Conservation (phyloP, 1,284 basidiomycete species). For the Boletus semigastroideus region DNA sequence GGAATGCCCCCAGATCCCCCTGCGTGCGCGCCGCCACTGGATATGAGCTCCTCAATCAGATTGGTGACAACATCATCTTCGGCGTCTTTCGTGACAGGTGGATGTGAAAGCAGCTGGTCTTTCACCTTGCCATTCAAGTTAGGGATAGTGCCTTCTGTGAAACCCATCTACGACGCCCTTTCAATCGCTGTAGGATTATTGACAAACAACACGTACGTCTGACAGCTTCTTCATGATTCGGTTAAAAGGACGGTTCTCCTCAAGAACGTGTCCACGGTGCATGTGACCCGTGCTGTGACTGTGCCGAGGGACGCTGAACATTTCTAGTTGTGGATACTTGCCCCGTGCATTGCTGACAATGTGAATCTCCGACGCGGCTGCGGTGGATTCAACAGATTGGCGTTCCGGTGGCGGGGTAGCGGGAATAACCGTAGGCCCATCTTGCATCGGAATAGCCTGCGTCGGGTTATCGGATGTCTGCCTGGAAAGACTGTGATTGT, state of each 20-base stretch:
- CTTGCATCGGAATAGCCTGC: constrained; percentile 6
- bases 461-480: constrained; percentile 24
- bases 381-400: constrained; percentile 10
- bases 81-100: constrained; percentile 44
- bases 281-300: constrained; percentile 36
- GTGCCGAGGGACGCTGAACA: constrained; percentile 50
- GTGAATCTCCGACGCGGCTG: constrained; percentile 29
- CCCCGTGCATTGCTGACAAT: constrained; percentile 60
- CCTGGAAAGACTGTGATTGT: constrained; percentile 23
- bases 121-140: constrained; percentile 52
- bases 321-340: constrained; percentile 59
- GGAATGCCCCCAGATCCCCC: constrained; percentile 35
- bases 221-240: constrained; percentile 51
- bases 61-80: constrained; percentile 66
- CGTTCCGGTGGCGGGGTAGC: constrained; percentile 7
- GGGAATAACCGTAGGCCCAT: not conserved
- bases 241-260: constrained; percentile 38
- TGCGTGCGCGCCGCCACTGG: constrained; percentile 12
- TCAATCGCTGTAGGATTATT: constrained; percentile 13
- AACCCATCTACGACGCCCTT: constrained; percentile 61
- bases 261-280: constrained; percentile 29
- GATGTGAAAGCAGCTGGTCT: constrained; percentile 46
- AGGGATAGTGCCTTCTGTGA: constrained; percentile 55
- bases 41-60: constrained; percentile 58
- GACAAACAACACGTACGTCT: constrained; percentile 36